Evolutionary conservation across 495 filamentous ascomycete species (phyloP).

Genomic region (Choiromyces venosus): DNA sequence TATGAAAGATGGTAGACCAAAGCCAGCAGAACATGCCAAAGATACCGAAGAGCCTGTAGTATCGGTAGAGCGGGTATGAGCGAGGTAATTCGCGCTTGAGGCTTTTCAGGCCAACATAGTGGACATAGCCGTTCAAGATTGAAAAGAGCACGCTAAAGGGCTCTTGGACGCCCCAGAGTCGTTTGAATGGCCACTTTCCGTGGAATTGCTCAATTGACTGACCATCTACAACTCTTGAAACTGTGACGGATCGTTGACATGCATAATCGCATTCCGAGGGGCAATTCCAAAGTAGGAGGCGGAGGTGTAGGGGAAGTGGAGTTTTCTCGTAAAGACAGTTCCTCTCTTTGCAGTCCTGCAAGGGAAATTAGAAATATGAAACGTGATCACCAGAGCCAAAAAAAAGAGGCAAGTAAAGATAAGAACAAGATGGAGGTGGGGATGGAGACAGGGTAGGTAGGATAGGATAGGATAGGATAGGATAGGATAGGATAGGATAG

Average conservation of each 20-base stretch:
- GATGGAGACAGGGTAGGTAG: not conserved
- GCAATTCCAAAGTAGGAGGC: slow-evolving; percentile 73
- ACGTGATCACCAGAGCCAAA: slow-evolving; percentile 18
- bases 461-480: slow-evolving; percentile 4
- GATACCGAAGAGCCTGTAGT: slow-evolving; percentile 76
- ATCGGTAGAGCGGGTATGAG: slow-evolving; percentile 67
- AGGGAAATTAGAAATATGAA: not conserved
- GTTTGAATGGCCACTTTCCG: slow-evolving; percentile 97
- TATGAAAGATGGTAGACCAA: slow-evolving; percentile 86
- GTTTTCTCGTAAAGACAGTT: slow-evolving; percentile 59
- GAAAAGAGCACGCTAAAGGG: slow-evolving; percentile 90
- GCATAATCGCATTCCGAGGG: slow-evolving; percentile 94
- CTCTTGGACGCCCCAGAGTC: slow-evolving; percentile 88
- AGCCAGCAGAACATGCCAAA: slow-evolving; percentile 77
- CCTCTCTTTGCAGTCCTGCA: slow-evolving; percentile 69
- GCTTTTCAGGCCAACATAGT: slow-evolving; percentile 68
- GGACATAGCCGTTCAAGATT: slow-evolving; percentile 80
- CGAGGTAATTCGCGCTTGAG: slow-evolving; percentile 64
- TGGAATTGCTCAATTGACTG: slow-evolving; percentile 82
- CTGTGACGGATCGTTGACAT: slow-evolving; percentile 90
- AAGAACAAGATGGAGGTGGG: not conserved
- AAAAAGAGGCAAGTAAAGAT: slow-evolving; percentile 4
- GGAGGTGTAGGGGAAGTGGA: slow-evolving; percentile 57
- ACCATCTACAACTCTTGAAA: slow-evolving; percentile 59
- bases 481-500: not conserved